These are phyloP conservation scores for Acarospora socialis DNA, from an alignment of 2,329 filamentous ascomycete genomes.

Conservation along the genomic window DNA sequence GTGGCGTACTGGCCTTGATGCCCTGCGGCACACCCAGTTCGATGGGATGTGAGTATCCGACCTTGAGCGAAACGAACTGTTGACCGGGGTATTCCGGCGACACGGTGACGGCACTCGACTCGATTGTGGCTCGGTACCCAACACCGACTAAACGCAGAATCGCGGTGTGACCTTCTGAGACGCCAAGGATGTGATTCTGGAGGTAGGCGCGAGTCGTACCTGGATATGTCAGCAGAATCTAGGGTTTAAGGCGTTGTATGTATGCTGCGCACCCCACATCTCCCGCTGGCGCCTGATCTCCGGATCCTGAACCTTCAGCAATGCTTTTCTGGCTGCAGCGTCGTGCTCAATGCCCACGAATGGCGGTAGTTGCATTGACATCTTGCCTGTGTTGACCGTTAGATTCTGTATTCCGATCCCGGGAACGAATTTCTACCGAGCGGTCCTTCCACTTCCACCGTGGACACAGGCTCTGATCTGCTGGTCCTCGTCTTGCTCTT, in stretches of 20 bases:
- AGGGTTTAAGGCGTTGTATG: background rate
- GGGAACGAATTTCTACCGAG: slow-evolving; percentile 41
- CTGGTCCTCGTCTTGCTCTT: slow-evolving; percentile 44
- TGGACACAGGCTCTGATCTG: slow-evolving; percentile 47
- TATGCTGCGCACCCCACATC: slow-evolving; percentile 69
- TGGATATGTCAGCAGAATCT: slow-evolving; percentile 26
- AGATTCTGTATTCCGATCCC: slow-evolving; percentile 7
- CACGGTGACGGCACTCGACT: slow-evolving; percentile 56
- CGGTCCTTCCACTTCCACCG: slow-evolving; percentile 65
- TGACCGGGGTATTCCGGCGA: slow-evolving; percentile 60
- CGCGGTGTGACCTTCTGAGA: slow-evolving; percentile 90
- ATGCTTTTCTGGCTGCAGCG: slow-evolving; percentile 44
- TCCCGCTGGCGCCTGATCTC: slow-evolving; percentile 62
- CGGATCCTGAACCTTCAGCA: slow-evolving; percentile 55
- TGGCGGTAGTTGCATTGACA: slow-evolving; percentile 63
- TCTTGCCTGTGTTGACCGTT: slow-evolving; percentile 40
- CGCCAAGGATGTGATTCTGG: slow-evolving; percentile 79
- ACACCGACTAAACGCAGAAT: slow-evolving; percentile 89
- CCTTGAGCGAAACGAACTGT: slow-evolving; percentile 82
- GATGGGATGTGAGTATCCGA: slow-evolving; percentile 91
- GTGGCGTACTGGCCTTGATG: slow-evolving; percentile 73
- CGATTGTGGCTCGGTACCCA: slow-evolving; percentile 81
- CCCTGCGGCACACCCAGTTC: slow-evolving; percentile 73
- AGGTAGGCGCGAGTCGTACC: slow-evolving; percentile 84
- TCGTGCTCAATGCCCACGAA: slow-evolving; percentile 64